These are phyloP conservation scores for Colletotrichum sublineola DNA, from an alignment of 2,329 filamentous ascomycete species.

Conservation along the genomic window DNA sequence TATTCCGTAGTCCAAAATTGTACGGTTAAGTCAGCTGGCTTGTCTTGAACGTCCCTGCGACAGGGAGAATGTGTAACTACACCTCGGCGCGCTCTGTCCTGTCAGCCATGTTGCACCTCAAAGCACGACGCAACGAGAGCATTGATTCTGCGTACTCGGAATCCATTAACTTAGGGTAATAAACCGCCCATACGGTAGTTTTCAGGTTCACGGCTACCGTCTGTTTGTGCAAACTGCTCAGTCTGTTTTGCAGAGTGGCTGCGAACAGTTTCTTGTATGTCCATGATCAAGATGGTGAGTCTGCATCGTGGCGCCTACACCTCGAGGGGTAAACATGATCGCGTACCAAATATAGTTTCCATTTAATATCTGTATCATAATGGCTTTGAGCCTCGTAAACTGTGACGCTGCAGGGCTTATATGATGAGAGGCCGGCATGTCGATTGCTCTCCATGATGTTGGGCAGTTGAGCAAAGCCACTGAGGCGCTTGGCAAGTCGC, in stretches of 20 bases:
- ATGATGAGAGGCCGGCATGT: background rate
- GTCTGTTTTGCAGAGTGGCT: background rate
- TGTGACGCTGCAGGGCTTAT: background rate
- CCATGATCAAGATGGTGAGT: background rate
- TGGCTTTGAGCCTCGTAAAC: no score
- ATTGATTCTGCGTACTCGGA: background rate
- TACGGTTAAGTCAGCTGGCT: constrained; percentile 14
- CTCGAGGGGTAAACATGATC: background rate
- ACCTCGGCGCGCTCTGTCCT: constrained; percentile 16
- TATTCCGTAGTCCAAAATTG: background rate
- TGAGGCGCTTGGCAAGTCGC: background rate
- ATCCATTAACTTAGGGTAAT: background rate
- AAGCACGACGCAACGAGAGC: background rate
- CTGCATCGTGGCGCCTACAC: background rate
- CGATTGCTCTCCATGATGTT: background rate
- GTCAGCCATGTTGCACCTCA: background rate
- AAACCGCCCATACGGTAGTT: background rate
- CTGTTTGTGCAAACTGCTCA: background rate
- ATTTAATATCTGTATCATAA: no score
- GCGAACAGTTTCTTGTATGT: background rate
- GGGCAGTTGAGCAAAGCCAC: background rate
- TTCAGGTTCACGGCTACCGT: background rate
- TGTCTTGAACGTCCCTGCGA: constrained; percentile 17
- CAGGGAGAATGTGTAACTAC: constrained; percentile 7
- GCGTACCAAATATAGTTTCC: background rate